Percentiles rank a stretch among this genome's conserved stretches.
phyloP scores from a whole-genome alignment of 441 rosid species.

The Jatropha multifida region DNA sequence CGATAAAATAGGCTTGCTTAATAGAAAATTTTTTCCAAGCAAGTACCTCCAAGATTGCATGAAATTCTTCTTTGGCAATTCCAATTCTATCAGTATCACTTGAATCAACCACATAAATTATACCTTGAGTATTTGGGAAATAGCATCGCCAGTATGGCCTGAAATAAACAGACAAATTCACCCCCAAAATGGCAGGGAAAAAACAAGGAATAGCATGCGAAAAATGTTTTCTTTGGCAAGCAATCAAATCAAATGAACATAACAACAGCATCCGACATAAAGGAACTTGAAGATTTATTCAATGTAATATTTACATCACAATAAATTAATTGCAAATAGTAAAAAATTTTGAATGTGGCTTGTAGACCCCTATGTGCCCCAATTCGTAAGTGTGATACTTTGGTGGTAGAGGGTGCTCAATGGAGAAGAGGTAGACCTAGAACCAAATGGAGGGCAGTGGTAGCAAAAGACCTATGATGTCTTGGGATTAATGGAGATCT shows the following conservation, averaged over 20 bases:
- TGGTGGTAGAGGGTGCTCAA: no score
- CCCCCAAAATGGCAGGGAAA: neutral
- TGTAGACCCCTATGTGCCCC: no score
- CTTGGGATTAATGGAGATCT: no score
- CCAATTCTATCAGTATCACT: constrained; percentile 80
- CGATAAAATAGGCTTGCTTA: neutral
- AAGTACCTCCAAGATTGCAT: constrained; percentile 82
- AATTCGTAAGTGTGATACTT: no score
- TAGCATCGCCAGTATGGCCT: constrained; percentile 98
- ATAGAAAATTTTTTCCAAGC: neutral
- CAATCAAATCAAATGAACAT: neutral
- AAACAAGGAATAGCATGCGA: neutral
- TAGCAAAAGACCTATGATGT: no score
- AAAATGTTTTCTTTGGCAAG: neutral
- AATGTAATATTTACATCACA: neutral
- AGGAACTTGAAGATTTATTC: neutral
- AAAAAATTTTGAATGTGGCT: no score
- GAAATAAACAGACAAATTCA: constrained; percentile 20
- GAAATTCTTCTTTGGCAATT: constrained; percentile 88
- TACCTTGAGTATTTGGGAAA: constrained; percentile 89
- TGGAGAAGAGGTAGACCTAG: no score
- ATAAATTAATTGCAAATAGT: neutral
- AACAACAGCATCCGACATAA: no score
- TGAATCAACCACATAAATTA: constrained; percentile 86
- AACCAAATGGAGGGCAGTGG: no score